Evolutionary conservation across 139 green algal genomes (phyloP), one percentile per base, ranked within the genome.

Genomic region (Deuterostichococcus epilithicus): DNA sequence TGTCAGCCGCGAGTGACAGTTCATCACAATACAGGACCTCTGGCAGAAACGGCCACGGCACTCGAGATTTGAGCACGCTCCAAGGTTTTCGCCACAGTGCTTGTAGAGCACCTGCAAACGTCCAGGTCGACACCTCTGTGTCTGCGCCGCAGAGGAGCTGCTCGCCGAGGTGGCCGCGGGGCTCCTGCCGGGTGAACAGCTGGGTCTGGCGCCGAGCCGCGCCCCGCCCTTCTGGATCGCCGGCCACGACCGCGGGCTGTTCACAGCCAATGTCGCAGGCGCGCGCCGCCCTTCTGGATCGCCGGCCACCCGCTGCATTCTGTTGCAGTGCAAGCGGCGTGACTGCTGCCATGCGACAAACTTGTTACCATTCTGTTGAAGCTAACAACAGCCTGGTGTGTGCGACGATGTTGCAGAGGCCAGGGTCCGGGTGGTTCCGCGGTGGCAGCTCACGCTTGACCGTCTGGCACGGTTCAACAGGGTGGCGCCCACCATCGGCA

Each of bases 131-230:
- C 42, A 13, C 8, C 13, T 8, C 42, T 52, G 42, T 52, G 8
- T 76, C 0, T 74, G 5, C 37, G n/a, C 42, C 60, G 69, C 78
- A 82, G 78, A 82, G 72, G 78, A 82, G 44, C 58, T 82, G 32
- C 72, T 82, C 36, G 72, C 72, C 10, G 78, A 73, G 5, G 34
- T 82, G 28, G 78, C 78, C 13, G 30, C 52, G 36, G 70, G 18
- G 52, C 52, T 63, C 18, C 18, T 70, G 13, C 72, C 60, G 6
- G 59, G 60, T 15, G 8, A 37, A 22, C 32, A 28, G 20, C 30
- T 81, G 23, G 66, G 77, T 4, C 38, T 81, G 33, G 32, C 63
- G 22, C n/a, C n/a, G 10, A 60, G 58, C 34, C 38, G 70, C 5
- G 32, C 66, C n/a, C 5, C 36, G 18, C 33, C 70, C 13, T 23